Evolutionary conservation across 2,329 filamentous ascomycete genomes (phyloP), one percentile per base, ranked within the genome.

Genomic region (Aspergillus tubingensis): DNA sequence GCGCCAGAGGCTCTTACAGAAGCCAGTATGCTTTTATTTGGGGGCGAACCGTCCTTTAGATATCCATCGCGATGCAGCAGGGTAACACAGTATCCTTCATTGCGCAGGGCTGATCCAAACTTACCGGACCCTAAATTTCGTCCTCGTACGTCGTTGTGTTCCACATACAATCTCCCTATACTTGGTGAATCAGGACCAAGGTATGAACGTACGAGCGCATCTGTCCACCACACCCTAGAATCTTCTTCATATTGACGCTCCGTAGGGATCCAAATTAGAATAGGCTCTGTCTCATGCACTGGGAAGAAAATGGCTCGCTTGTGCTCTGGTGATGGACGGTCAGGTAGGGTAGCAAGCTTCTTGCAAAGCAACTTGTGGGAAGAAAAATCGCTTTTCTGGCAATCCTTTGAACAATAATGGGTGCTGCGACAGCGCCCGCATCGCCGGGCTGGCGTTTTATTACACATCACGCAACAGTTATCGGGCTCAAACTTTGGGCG

Each of bases 291-390:
- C 10, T 48, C 1, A 2, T 59, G 27, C 1, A 23, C 43, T n/a
- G 55, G 58, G 47, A 61, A 61, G 44, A 56, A 54, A 10, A 63
- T 63, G 4, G 58, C 61, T n/a, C 58, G 50, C 48, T 48, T 58
- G 32, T 61, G 56, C 6, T 59, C 17, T n/a, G 44, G 30, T 10
- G 61, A 61, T 11, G 59, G 61, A 17, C 61, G 44, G 11, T 7
- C 30, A 19, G 47, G 19, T 27, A 54, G 58, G 17, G 47, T n/a
- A 10, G 61, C 21, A 32, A 54, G 57, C 10, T 51, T 5, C 39
- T 50, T 57, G 55, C 61, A 63, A 15, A 63, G 55, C n/a, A 58
- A 47, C n/a, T 61, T 59, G 25, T 63, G 58, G 17, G 23, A 43
- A 21, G 59, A 3, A 17, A 51, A 63, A 15, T 63, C 38, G 13